These are phyloP conservation scores for Pestalotiopsis sp. DNA, from an alignment of 2,329 filamentous ascomycete genomes.

Conservation along the genomic window DNA sequence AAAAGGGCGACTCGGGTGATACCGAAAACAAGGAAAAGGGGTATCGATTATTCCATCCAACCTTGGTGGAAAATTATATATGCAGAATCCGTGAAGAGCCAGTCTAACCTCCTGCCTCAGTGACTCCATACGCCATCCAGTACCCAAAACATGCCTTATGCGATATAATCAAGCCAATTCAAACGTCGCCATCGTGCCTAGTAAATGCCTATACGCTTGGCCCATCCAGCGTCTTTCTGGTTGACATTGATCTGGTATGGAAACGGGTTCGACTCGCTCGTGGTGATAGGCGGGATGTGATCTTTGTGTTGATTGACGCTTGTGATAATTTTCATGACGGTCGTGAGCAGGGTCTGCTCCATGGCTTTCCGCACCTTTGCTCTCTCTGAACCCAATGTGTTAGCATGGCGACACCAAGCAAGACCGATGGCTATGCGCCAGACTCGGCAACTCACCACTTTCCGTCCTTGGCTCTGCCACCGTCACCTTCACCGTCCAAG, in stretches of 20 bases:
- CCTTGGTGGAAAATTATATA: not conserved
- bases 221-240: constrained; percentile 78
- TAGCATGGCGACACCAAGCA: not conserved
- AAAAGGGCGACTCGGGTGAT: not conserved
- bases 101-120: not conserved
- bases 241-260: constrained; percentile 92
- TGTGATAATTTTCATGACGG: constrained; percentile 86
- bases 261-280: constrained; percentile 88
- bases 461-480: constrained; percentile 88
- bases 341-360: constrained; percentile 85
- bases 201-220: constrained; percentile 76
- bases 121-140: not conserved
- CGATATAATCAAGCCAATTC: not conserved
- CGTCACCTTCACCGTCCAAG: constrained; percentile 93
- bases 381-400: constrained; percentile 62
- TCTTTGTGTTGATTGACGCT: constrained; percentile 88
- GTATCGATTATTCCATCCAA: not conserved
- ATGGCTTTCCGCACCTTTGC: constrained; percentile 88
- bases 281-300: constrained; percentile 96
- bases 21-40: not conserved
- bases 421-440: not conserved
- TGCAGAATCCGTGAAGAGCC: not conserved
- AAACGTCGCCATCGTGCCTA: constrained; percentile 28
- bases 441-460: constrained; percentile 62
- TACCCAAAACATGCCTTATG: not conserved